Conservation (phyloP, 345 rosid species). For the Aquilaria yunnanensis region DNA sequence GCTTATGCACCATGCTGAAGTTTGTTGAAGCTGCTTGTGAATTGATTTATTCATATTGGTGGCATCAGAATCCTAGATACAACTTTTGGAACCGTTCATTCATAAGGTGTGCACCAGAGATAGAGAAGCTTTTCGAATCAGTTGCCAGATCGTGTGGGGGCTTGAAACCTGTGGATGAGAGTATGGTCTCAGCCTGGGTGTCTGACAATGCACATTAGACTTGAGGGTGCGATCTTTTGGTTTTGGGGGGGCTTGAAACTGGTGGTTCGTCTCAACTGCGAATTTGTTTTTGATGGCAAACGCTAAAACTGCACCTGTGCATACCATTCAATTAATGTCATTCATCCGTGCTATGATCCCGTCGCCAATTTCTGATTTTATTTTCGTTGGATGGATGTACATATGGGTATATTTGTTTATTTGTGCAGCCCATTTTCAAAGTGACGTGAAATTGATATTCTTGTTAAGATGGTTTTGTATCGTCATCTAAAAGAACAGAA, state of each 20-base stretch:
- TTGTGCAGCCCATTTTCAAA: too few species aligned
- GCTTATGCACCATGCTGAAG: background rate
- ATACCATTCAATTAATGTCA: too few species aligned
- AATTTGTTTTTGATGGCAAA: background rate
- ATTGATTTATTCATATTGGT: background rate
- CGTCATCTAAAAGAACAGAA: too few species aligned
- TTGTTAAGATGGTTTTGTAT: too few species aligned
- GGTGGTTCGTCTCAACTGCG: background rate
- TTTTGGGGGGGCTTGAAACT: too few species aligned
- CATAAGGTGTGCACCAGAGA: slow-evolving; percentile 86
- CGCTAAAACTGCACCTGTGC: background rate
- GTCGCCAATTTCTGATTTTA: too few species aligned
- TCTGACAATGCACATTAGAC: slow-evolving; percentile 42
- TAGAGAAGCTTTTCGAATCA: slow-evolving; percentile 80
- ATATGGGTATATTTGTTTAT: too few species aligned
- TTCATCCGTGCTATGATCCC: too few species aligned
- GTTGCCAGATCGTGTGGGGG: slow-evolving; percentile 82
- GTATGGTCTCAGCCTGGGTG: slow-evolving; percentile 71
- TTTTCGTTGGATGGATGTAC: too few species aligned
- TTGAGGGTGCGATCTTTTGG: too few species aligned
- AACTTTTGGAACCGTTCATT: slow-evolving; percentile 77
- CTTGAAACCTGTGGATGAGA: slow-evolving; percentile 68
- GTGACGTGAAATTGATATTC: too few species aligned
- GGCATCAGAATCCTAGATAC: slow-evolving; percentile 69
- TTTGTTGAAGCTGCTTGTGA: background rate